These are phyloP conservation scores for Drechslerella dactyloides DNA, from an alignment of 2,329 filamentous ascomycete species.

Conservation along the genomic window DNA sequence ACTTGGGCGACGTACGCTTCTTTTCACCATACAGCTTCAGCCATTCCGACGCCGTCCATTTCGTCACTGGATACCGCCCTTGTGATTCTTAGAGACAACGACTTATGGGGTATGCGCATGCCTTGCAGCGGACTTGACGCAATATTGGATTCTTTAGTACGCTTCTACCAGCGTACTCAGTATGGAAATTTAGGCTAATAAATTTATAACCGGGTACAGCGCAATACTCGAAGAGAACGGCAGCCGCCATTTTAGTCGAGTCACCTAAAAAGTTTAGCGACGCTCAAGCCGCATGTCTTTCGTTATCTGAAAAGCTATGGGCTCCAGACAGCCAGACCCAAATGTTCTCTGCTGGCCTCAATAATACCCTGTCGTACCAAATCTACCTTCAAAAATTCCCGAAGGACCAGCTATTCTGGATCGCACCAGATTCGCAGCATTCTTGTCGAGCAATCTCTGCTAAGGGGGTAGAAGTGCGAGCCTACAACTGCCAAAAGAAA, in stretches of 20 bases:
- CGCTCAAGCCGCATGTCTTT: constrained; percentile 9
- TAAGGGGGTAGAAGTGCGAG: constrained; percentile 53
- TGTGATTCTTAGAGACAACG: constrained; percentile 30
- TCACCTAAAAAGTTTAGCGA: background rate
- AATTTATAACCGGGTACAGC: background rate
- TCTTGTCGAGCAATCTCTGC: constrained; percentile 54
- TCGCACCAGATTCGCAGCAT: constrained; percentile 4
- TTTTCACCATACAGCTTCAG: background rate
- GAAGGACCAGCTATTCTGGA: constrained; percentile 22
- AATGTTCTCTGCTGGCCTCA: constrained; percentile 19
- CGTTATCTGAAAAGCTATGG: constrained; percentile 28
- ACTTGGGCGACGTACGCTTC: background rate
- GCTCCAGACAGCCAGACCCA: constrained; percentile 12
- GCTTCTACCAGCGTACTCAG: no score
- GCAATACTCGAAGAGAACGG: constrained; percentile 17
- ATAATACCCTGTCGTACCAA: constrained; percentile 35
- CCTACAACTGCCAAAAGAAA: constrained; percentile 21
- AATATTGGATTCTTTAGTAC: no score
- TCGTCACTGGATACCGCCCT: constrained; percentile 5
- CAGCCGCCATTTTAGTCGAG: constrained; percentile 25
- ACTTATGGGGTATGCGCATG: constrained; percentile 25
- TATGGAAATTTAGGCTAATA: no score
- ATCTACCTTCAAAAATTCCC: constrained; percentile 27
- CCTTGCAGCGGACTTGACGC: background rate
- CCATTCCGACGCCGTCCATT: background rate